Percentiles rank a stretch among this genome's conserved stretches.
Conservation (phyloP, 768 basidiomycete species). For the Hirschioporus abietinus region DNA sequence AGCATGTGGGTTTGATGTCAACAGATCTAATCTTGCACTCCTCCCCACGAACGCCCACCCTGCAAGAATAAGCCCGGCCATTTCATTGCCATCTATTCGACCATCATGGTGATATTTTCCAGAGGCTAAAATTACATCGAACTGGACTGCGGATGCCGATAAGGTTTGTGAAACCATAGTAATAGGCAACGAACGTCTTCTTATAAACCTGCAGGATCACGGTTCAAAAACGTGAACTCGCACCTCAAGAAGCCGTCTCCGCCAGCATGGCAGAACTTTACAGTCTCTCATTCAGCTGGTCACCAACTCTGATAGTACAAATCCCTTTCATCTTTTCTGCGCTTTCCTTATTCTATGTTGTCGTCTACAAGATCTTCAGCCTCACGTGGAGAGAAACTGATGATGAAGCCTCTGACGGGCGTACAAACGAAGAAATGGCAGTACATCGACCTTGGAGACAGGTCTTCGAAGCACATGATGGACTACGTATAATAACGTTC, state of each 20-base stretch:
- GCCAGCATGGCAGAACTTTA: neutral
- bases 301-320: neutral
- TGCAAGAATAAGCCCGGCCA: too few species aligned
- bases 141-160: neutral
- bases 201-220: neutral
- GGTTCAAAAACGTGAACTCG: neutral
- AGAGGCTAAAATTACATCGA: neutral
- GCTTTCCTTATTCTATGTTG: neutral
- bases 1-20: too few species aligned
- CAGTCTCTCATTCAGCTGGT: neutral
- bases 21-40: too few species aligned
- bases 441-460: neutral
- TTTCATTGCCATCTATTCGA: too few species aligned
- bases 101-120: too few species aligned
- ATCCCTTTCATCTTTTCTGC: neutral
- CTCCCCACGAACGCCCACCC: too few species aligned
- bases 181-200: neutral
- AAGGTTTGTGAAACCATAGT: neutral
- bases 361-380: neutral
- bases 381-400: neutral
- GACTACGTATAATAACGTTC: neutral
- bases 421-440: neutral
- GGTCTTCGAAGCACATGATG: neutral
- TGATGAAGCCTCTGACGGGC: neutral
- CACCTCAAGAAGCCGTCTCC: neutral